Conservation (phyloP, 352 stramenopile genomes). For the Phytophthora ohioensis region DNA sequence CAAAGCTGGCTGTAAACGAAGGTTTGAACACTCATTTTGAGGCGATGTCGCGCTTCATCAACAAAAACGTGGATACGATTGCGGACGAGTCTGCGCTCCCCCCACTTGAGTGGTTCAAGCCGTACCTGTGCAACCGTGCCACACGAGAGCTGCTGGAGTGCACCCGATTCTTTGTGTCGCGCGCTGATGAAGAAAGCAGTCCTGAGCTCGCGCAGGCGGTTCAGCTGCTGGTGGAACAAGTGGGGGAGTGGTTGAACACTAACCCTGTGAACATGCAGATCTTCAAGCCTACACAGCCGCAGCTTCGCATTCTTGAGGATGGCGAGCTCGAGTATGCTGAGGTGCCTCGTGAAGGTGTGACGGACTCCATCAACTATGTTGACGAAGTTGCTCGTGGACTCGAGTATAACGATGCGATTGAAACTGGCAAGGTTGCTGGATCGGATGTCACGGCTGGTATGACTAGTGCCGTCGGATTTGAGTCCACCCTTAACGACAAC, state of each 20-base stretch:
- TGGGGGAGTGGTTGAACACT: constrained; percentile 58
- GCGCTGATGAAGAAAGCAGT: constrained; percentile 53
- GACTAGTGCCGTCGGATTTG: constrained; percentile 62
- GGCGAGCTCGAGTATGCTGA: constrained; percentile 69
- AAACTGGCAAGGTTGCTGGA: constrained; percentile 36
- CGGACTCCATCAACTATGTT: constrained; percentile 72
- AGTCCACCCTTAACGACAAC: constrained; percentile 64
- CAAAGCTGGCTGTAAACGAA: constrained; percentile 41
- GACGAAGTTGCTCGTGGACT: constrained; percentile 72
- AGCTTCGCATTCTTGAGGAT: constrained; percentile 60
- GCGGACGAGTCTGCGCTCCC: constrained; percentile 43
- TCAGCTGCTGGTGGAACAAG: constrained; percentile 65
- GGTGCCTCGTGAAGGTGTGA: constrained; percentile 56
- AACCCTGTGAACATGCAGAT: constrained; percentile 70
- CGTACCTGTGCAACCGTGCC: constrained; percentile 74
- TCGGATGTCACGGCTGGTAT: constrained; percentile 40
- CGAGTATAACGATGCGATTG: constrained; percentile 50
- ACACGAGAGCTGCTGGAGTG: constrained; percentile 68
- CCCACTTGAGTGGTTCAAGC: constrained; percentile 68
- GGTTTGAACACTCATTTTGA: constrained; percentile 53
- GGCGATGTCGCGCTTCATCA: constrained; percentile 66
- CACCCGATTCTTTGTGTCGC: constrained; percentile 59
- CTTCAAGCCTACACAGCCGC: constrained; percentile 62
- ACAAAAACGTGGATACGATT: constrained; percentile 55
- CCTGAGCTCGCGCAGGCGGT: constrained; percentile 61